A percentile compares a stretch with the other conserved stretches of the same genome.
Conservation (phyloP, 345 rosid species). For the Salix caprea region DNA sequence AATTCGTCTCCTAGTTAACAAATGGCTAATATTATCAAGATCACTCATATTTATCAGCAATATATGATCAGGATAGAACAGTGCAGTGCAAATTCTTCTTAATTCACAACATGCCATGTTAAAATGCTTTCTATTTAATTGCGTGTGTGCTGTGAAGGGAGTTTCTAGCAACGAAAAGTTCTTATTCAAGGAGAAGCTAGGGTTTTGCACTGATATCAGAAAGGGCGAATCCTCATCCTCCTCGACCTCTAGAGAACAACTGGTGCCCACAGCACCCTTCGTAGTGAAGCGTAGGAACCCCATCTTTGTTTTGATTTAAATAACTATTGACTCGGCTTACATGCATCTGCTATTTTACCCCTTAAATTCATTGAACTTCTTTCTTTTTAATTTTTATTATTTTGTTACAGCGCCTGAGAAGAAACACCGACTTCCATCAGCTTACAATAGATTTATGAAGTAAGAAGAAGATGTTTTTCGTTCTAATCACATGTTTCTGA, state of each 20-base stretch:
- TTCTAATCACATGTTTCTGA: not conserved
- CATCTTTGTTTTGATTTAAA: not conserved
- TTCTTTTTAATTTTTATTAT: not conserved
- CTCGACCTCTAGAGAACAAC: constrained; percentile 65
- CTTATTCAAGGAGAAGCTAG: constrained; percentile 46
- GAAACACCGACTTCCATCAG: constrained; percentile 99
- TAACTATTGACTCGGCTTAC: not conserved
- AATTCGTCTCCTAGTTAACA: too few relatives aligned
- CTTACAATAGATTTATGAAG: constrained; percentile 98
- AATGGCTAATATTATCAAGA: too few relatives aligned
- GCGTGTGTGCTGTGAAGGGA: not conserved
- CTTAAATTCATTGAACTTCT: not conserved
- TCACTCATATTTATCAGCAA: too few relatives aligned
- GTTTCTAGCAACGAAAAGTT: not conserved
- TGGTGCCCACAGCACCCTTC: constrained; percentile 75
- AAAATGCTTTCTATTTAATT: not conserved
- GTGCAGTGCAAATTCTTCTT: not conserved
- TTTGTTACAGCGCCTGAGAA: constrained; percentile 79
- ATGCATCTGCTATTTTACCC: not conserved
- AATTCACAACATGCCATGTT: not conserved
- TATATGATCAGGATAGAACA: too few relatives aligned
- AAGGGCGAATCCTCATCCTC: constrained; percentile 68
- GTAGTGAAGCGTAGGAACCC: constrained; percentile 72
- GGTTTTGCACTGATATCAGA: constrained; percentile 53
- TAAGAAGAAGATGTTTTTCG: constrained; percentile 23